Evolutionary conservation across 2,329 filamentous ascomycete genomes (phyloP).

Genomic region (Colletotrichum navitas): DNA sequence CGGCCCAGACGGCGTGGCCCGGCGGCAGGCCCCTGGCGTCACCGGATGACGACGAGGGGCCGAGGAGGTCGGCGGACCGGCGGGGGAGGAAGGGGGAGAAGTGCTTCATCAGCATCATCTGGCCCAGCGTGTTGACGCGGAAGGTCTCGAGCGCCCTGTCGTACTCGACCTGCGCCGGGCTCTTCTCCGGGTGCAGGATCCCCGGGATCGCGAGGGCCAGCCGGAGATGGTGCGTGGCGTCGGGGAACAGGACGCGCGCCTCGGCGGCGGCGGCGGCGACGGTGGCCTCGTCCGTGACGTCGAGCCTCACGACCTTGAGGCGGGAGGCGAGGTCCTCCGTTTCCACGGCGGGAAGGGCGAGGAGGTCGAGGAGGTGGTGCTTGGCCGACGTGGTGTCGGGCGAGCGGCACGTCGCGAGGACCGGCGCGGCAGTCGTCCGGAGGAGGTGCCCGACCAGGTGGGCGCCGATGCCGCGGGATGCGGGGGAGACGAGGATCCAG

Average conservation of each 20-base stretch:
- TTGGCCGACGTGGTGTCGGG: constrained; percentile 53
- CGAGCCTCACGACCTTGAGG: constrained; percentile 56
- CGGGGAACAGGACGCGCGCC: constrained; percentile 66
- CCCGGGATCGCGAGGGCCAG: constrained; percentile 79
- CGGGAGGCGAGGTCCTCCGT: constrained; percentile 48
- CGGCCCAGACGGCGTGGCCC: constrained; percentile 73
- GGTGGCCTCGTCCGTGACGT: constrained; percentile 71
- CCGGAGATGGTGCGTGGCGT: constrained; percentile 69
- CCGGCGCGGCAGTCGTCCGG: constrained; percentile 60
- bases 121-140: constrained; percentile 79
- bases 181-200: constrained; percentile 79
- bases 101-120: constrained; percentile 82
- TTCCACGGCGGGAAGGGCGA: constrained; percentile 34
- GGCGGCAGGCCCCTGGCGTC: constrained; percentile 46
- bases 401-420: constrained; percentile 60
- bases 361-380: constrained; percentile 49
- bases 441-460: constrained; percentile 63
- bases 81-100: constrained; percentile 77
- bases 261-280: constrained; percentile 67
- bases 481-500: constrained; percentile 63
- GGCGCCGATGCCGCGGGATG: constrained; percentile 63
- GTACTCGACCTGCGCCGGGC: constrained; percentile 73
- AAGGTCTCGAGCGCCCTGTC: constrained; percentile 75
- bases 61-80: constrained; percentile 58
- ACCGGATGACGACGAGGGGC: background rate